Percentiles rank a stretch among this genome's conserved stretches.
Evolutionary conservation across 2,329 filamentous ascomycete genomes (phyloP).

Genomic region (Botryotinia calthae): DNA sequence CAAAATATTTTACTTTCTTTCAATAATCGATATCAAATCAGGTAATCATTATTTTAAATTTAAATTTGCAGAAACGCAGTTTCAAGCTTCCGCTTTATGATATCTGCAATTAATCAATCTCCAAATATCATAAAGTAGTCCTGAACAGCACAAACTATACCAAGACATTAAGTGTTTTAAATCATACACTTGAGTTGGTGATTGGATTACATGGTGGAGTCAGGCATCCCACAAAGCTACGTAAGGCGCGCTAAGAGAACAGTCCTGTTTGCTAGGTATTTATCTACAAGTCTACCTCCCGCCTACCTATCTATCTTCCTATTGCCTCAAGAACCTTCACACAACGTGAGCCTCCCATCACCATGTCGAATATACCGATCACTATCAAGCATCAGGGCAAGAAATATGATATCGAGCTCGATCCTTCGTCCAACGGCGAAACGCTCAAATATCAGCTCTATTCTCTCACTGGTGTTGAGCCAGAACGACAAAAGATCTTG

Average conservation of each 20-base stretch:
- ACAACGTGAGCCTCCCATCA: conserved; percentile 25
- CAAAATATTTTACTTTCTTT: neutral
- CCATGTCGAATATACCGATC: conserved; percentile 55
- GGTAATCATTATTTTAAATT: neutral
- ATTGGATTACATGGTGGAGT: conserved; percentile 14
- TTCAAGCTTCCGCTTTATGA: rapidly evolving
- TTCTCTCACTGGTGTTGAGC: conserved; percentile 93
- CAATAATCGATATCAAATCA: neutral
- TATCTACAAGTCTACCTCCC: conserved; percentile 16
- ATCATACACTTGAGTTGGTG: neutral
- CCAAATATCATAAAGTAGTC: rapidly evolving
- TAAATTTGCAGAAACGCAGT: neutral
- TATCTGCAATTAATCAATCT: neutral
- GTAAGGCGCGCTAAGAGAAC: conserved; percentile 24
- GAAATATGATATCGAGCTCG: conserved; percentile 90
- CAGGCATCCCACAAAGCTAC: conserved; percentile 29
- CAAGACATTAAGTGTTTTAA: neutral
- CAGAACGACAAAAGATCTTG: conserved; percentile 92
- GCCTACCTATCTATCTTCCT: neutral
- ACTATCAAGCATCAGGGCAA: conserved; percentile 94
- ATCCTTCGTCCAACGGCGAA: conserved; percentile 79
- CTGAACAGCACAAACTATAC: neutral
- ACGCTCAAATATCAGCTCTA: conserved; percentile 95
- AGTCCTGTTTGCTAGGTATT: conserved; percentile 11
- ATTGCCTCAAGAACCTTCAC: neutral